Percentiles rank a stretch among this genome's conserved stretches.
These are phyloP conservation scores for Trypanosoma caninum DNA, from an alignment of 208 protist species.

Conservation along the genomic window DNA sequence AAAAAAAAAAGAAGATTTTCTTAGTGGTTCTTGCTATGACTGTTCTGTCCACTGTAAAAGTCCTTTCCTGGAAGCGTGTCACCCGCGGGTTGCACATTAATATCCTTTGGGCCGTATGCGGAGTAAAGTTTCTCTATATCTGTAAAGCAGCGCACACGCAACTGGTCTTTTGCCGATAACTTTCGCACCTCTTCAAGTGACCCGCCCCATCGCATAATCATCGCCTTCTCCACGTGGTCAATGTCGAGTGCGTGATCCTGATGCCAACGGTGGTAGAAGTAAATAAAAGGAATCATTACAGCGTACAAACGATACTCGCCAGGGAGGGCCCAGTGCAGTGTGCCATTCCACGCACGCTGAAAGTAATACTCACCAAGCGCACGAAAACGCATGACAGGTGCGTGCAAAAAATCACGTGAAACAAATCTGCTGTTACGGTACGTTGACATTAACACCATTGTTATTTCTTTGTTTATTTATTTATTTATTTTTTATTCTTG, in stretches of 20 bases:
- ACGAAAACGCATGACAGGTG: conserved; percentile 61
- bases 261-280: conserved; percentile 87
- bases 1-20: not conserved
- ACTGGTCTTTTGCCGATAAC: conserved; percentile 78
- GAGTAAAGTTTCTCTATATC: conserved; percentile 87
- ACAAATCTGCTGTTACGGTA: conserved; percentile 77
- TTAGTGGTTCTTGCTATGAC: conserved; percentile 26
- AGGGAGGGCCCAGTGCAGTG: conserved; percentile 61
- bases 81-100: conserved; percentile 69
- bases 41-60: conserved; percentile 50
- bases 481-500: conserved; percentile 11
- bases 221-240: conserved; percentile 73
- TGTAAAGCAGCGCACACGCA: conserved; percentile 67
- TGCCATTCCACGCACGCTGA: conserved; percentile 75
- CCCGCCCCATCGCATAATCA: conserved; percentile 86
- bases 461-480: conserved; percentile 4
- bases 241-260: conserved; percentile 69
- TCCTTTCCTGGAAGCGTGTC: conserved; percentile 74
- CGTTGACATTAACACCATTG: conserved; percentile 82
- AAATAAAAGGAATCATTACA: conserved; percentile 63
- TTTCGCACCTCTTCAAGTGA: conserved; percentile 79
- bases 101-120: conserved; percentile 81
- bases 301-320: conserved; percentile 80
- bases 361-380: conserved; percentile 83
- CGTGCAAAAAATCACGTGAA: conserved; percentile 56